Evolutionary conservation across 2,329 filamentous ascomycete species (phyloP).

Genomic region (Thyridium curvatum): DNA sequence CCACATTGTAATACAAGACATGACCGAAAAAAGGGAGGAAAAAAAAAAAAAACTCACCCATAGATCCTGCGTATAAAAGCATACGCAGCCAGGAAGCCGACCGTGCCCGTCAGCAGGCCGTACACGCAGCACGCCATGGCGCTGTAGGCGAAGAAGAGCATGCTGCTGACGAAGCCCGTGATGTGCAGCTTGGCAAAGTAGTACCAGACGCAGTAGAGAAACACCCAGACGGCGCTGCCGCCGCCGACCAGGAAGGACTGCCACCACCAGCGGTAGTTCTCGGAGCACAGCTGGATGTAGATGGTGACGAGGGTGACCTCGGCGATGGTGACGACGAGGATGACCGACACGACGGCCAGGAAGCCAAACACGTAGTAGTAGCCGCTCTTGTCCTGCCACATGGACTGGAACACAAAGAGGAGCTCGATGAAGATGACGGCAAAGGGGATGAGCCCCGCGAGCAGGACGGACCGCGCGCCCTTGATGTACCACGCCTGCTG

Average conservation of each 20-base stretch:
- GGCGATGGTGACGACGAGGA: constrained; percentile 70
- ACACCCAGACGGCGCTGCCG: constrained; percentile 73
- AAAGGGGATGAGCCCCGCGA: constrained; percentile 76
- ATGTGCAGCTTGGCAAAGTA: constrained; percentile 77
- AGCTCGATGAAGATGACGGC: constrained; percentile 39
- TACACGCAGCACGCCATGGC: constrained; percentile 78
- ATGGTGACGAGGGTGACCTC: constrained; percentile 80
- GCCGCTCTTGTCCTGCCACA: constrained; percentile 86
- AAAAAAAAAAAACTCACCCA: constrained; percentile 43
- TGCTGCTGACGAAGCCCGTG: constrained; percentile 67
- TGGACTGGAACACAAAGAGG: constrained; percentile 46
- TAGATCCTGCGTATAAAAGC: constrained; percentile 81
- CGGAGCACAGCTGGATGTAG: constrained; percentile 75
- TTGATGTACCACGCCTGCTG: constrained; percentile 69
- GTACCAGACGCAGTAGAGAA: constrained; percentile 78
- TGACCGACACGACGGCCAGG: constrained; percentile 64
- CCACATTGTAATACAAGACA: not conserved
- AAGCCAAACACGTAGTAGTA: constrained; percentile 94
- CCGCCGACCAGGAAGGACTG: constrained; percentile 77
- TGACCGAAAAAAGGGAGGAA: not conserved
- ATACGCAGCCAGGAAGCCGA: constrained; percentile 80
- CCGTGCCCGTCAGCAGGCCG: constrained; percentile 72
- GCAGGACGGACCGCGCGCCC: constrained; percentile 54
- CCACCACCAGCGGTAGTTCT: constrained; percentile 94
- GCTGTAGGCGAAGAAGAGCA: constrained; percentile 83